These are phyloP conservation scores for Aureobasidium sp. DNA, from an alignment of 2,329 filamentous ascomycete species.

Conservation along the genomic window DNA sequence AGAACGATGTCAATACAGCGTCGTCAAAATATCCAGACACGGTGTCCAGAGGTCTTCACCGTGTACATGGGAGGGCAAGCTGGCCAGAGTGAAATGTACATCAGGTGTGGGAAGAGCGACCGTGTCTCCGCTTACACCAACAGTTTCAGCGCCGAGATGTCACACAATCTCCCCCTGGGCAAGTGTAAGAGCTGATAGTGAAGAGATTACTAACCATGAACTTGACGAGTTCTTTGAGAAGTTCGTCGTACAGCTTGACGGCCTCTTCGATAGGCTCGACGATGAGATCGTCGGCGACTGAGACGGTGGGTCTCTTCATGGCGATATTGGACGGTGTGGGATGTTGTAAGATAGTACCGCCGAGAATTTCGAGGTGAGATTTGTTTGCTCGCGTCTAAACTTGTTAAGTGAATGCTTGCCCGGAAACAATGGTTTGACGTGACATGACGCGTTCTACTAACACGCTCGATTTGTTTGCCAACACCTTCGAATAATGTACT, in stretches of 20 bases:
- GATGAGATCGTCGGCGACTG: neutral
- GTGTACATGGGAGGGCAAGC: too few relatives aligned
- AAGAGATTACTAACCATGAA: neutral
- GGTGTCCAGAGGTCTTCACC: too few relatives aligned
- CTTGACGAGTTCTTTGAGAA: neutral
- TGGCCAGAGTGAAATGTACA: too few relatives aligned
- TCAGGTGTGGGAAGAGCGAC: too few relatives aligned
- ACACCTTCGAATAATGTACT: neutral
- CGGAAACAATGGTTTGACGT: neutral
- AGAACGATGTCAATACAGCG: neutral
- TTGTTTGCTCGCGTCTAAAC: neutral
- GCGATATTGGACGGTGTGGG: neutral
- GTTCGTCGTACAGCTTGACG: neutral
- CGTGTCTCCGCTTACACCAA: too few relatives aligned
- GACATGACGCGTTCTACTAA: neutral
- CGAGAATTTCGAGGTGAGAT: too few relatives aligned
- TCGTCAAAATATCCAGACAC: too few relatives aligned
- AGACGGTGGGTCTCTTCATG: neutral
- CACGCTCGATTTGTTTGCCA: neutral
- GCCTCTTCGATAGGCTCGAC: slow-evolving; percentile 3
- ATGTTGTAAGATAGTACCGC: neutral
- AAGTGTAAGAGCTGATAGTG: too few relatives aligned
- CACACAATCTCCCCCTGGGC: too few relatives aligned
- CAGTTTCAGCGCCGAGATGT: too few relatives aligned
- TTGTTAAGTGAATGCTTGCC: too few relatives aligned